Conservation (phyloP, 2,329 filamentous ascomycete genomes). For the Ascochyta fabae region DNA sequence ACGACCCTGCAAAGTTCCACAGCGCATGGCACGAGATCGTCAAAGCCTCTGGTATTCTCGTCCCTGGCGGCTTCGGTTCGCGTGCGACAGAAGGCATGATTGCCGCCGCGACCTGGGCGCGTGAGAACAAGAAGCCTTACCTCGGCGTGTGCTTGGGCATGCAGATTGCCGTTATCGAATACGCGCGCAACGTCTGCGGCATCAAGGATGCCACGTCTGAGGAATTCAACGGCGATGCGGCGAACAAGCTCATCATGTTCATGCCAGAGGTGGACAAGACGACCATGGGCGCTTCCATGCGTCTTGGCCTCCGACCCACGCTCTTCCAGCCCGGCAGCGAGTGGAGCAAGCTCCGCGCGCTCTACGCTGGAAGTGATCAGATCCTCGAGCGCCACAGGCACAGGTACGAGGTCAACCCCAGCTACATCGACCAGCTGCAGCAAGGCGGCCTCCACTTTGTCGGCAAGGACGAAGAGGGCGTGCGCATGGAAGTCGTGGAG, state of each 20-base stretch:
- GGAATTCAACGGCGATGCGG: slow-evolving; percentile 65
- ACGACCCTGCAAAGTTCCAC: slow-evolving; percentile 76
- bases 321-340: slow-evolving; percentile 77
- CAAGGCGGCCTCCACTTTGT: slow-evolving; percentile 75
- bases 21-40: slow-evolving; percentile 84
- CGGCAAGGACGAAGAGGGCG: slow-evolving; percentile 78
- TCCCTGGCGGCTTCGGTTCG: slow-evolving; percentile 80
- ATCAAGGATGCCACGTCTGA: slow-evolving; percentile 63
- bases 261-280: slow-evolving; percentile 87
- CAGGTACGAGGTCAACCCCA: slow-evolving; percentile 89
- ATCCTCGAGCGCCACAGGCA: slow-evolving; percentile 80
- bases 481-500: slow-evolving; percentile 84
- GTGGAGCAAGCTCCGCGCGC: slow-evolving; percentile 76
- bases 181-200: slow-evolving; percentile 76
- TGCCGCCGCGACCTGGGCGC: slow-evolving; percentile 82
- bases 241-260: slow-evolving; percentile 78
- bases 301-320: slow-evolving; percentile 76
- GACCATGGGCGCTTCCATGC: slow-evolving; percentile 87
- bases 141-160: slow-evolving; percentile 91
- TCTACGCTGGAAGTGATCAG: slow-evolving; percentile 67
- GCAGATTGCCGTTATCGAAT: slow-evolving; percentile 92
- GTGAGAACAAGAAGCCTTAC: slow-evolving; percentile 80
- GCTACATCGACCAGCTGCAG: slow-evolving; percentile 72
- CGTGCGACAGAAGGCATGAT: slow-evolving; percentile 93
- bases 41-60: slow-evolving; percentile 71